Conservation (phyloP, 305 asterid species). For the Plantago lanceolata region DNA sequence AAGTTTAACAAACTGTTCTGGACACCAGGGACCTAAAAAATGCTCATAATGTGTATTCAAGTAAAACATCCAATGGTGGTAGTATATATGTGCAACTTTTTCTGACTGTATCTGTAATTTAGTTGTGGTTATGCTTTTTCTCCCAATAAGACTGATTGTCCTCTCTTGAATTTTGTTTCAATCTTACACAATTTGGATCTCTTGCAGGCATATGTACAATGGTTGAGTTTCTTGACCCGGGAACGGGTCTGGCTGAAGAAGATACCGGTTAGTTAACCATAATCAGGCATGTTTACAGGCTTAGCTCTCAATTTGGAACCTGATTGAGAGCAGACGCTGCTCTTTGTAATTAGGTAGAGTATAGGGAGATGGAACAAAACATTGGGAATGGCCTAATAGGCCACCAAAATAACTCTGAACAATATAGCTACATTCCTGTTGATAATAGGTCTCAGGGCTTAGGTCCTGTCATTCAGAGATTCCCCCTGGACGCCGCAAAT, state of each 20-base stretch:
- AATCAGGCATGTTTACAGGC: constrained; percentile 32
- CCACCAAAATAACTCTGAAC: constrained; percentile 49
- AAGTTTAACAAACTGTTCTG: no score
- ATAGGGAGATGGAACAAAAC: constrained; percentile 48
- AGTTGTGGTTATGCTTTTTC: neutral
- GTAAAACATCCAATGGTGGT: neutral
- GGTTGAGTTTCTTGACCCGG: constrained; percentile 18
- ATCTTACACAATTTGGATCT: constrained; percentile 21
- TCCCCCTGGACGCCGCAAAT: constrained; percentile 59
- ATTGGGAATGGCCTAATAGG: constrained; percentile 44
- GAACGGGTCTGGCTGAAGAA: constrained; percentile 24
- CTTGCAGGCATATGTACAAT: constrained; percentile 22
- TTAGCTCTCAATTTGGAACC: constrained; percentile 41
- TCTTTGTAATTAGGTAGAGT: constrained; percentile 21
- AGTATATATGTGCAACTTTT: neutral
- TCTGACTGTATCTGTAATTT: neutral
- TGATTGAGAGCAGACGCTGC: constrained; percentile 37
- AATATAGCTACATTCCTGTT: constrained; percentile 41
- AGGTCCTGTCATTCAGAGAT: constrained; percentile 55
- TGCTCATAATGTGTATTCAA: no score
- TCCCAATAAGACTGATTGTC: neutral
- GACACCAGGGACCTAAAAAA: no score
- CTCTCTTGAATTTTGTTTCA: constrained; percentile 7
- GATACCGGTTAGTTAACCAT: constrained; percentile 27
- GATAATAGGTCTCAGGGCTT: constrained; percentile 54